These are phyloP conservation scores for Pisolithus marmoratus DNA, from an alignment of 768 basidiomycete species.

Conservation along the genomic window DNA sequence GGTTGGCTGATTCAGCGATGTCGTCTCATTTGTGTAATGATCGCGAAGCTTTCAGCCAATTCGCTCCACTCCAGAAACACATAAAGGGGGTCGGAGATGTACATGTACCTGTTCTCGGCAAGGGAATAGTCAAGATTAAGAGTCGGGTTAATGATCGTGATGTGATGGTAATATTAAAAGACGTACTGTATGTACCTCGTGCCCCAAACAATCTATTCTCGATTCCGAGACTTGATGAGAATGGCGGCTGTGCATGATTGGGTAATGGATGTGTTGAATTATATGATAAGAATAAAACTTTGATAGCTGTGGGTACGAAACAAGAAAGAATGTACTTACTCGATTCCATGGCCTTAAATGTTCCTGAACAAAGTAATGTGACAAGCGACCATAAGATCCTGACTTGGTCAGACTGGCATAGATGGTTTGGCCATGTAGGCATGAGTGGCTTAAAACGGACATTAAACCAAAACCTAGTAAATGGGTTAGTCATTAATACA, in stretches of 20 bases:
- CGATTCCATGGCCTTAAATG: background rate
- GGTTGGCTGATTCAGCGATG: constrained; percentile 3
- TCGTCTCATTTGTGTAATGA: constrained; percentile 1
- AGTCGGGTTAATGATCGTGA: background rate
- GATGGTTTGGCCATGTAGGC: background rate
- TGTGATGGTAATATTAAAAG: background rate
- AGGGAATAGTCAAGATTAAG: background rate
- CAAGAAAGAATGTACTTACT: background rate
- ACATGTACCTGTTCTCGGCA: background rate
- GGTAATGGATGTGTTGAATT: background rate
- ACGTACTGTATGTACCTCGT: background rate
- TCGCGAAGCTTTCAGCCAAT: background rate
- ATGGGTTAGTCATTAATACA: background rate
- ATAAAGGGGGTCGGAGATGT: background rate
- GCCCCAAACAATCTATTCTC: too few species aligned
- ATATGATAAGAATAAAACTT: background rate
- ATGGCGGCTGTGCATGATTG: background rate
- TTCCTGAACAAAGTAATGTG: background rate
- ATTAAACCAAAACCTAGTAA: background rate
- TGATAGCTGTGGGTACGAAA: background rate
- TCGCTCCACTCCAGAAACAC: background rate
- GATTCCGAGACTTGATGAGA: background rate
- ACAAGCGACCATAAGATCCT: background rate
- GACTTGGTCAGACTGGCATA: background rate
- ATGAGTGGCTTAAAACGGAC: background rate